Base-by-base conservation (phyloP, 345 rosid genomes). In the Gossypium herbaceum region DNA sequence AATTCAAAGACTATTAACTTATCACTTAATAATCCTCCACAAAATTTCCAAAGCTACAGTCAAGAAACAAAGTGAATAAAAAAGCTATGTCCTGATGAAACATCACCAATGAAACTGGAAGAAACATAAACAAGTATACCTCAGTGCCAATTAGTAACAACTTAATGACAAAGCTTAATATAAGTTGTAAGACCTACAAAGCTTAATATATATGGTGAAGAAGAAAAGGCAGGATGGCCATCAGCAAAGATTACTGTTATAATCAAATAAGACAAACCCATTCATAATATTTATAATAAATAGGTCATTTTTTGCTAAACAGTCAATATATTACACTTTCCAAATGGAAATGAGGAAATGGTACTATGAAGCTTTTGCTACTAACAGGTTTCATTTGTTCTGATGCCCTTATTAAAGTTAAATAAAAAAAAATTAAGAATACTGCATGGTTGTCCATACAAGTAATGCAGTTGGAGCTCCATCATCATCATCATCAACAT, bases 401-500 rank as follows among this genome's bases (percentile, higher is more conserved):
- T 50, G 1, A 56, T 56, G 44, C 19, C 61, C n/a, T 52, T 27
- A 17, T 9, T 24, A 16, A 9, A 70, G 12, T 12, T 24, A 15
- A 13, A 29, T 24, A 17, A 47, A 57, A 68, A 39, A 68, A 39
- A 63, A 60, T 76, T 17, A 77, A 73, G 17, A 68, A 55, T 44
- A 67, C 50, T 71, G 72, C 43, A 64, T 82, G 75, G 61, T 55
- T 47, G 55, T 12, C 51, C 90, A 51, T 86, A 91, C 96, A 68
- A 72, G 83, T 51, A 76, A 68, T 59, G 82, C 83, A 81, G 81
- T 79, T 64, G 86, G 56, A 83, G 71, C 81, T 77, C 90, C 91
- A 79, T 88, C 92, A 54, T 86, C 90, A 13, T 86, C 89, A 9
- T 90, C 89, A 20, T 20, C 22, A 1, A 1, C 22, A 16, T 86